phyloP scores from a whole-genome alignment of 2,329 filamentous ascomycete species.

The Fusarium sp. region DNA sequence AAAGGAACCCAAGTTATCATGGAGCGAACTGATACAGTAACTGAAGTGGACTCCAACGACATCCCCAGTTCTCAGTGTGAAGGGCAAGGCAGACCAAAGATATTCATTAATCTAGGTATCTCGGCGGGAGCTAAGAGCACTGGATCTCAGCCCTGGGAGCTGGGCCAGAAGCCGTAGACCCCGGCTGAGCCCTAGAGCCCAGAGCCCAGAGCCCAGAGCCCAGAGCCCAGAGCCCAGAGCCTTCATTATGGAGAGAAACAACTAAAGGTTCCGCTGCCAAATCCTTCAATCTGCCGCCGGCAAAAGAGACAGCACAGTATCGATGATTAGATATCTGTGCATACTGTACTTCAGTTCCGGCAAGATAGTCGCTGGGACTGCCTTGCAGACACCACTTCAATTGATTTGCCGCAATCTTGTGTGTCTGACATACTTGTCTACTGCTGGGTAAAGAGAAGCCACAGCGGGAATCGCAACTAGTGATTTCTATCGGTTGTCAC shows the following conservation, averaged over 20 bases:
- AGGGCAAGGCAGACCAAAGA: background rate
- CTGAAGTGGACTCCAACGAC: background rate
- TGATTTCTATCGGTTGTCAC: background rate
- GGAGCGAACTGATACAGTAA: background rate
- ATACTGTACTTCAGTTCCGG: slow-evolving; percentile 37
- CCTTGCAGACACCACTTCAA: slow-evolving; percentile 1
- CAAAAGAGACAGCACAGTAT: slow-evolving; percentile 7
- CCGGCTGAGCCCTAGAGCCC: slow-evolving; percentile 10
- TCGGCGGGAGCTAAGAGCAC: slow-evolving; percentile 22
- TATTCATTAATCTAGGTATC: background rate
- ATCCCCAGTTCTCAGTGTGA: background rate
- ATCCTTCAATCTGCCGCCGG: slow-evolving; percentile 30
- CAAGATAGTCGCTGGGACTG: slow-evolving; percentile 18
- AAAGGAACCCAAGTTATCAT: background rate
- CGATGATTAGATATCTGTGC: background rate
- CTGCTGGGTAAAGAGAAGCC: background rate
- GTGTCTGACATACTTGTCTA: background rate
- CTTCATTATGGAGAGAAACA: slow-evolving; percentile 12
- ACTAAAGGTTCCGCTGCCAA: background rate
- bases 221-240: slow-evolving; percentile 15
- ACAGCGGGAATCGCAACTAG: slow-evolving; percentile 8
- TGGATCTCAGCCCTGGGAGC: slow-evolving; percentile 4
- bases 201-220: slow-evolving; percentile 11
- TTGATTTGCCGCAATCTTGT: slow-evolving; percentile 13
- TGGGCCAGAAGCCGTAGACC: slow-evolving; percentile 20